phyloP scores from a whole-genome alignment of 345 rosid species.

The Hibiscus mutabilis region DNA sequence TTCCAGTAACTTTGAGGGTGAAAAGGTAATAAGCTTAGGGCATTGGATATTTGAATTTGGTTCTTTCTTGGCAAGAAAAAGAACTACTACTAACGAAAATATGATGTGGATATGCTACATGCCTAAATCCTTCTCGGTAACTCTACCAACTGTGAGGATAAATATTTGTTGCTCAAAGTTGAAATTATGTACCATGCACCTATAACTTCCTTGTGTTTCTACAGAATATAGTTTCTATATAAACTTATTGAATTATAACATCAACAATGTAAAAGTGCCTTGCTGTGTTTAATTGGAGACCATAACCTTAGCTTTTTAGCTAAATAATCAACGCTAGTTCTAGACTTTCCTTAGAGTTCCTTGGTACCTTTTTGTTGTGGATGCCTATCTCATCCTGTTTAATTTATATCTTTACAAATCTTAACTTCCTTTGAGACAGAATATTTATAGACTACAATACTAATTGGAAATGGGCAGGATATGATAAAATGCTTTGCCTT shows the following conservation, averaged over 20 bases:
- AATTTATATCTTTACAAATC: not conserved
- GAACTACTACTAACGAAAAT: not conserved
- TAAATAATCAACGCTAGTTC: not conserved
- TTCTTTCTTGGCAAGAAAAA: not conserved
- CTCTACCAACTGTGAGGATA: not conserved
- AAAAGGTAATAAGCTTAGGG: not conserved
- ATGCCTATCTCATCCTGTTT: not conserved
- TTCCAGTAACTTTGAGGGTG: not conserved
- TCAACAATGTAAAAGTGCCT: not conserved
- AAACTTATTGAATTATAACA: not conserved
- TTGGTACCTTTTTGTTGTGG: not conserved
- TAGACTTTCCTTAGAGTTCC: not conserved
- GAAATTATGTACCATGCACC: not conserved
- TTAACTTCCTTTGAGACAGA: not conserved
- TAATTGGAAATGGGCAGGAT: not conserved
- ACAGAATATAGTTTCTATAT: not conserved
- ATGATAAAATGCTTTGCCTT: not conserved
- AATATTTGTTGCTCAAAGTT: not conserved
- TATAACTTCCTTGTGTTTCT: not conserved
- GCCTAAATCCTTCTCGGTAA: not conserved
- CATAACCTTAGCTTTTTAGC: not conserved
- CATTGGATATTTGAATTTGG: not conserved
- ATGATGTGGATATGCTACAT: not conserved
- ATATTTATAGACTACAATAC: not conserved
- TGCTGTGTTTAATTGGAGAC: not conserved